Base-by-base conservation (phyloP, 1,284 basidiomycete species). In the Boletus holoroseus region DNA sequence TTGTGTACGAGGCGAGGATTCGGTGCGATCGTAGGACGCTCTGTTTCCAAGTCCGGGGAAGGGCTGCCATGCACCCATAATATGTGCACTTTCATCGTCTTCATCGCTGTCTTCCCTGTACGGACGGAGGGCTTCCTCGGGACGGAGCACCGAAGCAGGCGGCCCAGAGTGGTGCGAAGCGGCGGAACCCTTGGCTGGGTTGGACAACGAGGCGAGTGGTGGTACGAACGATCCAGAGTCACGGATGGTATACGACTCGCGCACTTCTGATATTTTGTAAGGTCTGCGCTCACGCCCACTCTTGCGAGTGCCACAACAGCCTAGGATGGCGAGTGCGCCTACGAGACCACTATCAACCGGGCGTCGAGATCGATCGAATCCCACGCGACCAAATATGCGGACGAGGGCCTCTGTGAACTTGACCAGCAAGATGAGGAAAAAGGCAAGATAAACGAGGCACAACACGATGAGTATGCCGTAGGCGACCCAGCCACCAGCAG, bases 381-480 rank as follows among this genome's bases (percentile, higher is more conserved):
- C 84, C 3, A 94, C 78, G 22, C 81, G 75, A 20, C 88, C 87
- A 47, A 85, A 65, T n/a, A 95, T 77, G 24, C 94, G 88, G 34
- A 93, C 76, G 16, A 83, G 45, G 4, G 84, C 91, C 67, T 98
- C 94, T 37, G 89, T 59, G 47, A 94, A 62, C 72, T 99, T 99
- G 69, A 87, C 81, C 31, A 88, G 42, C 42, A 97, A 78, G 76
- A 97, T 89, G 51, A 91, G 68, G 44, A 82, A 63, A 59, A 94
- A 84, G 30, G 85, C 83, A 5, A 93, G 73, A 65, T 94, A 92
- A 44, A 93, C 82, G 55, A 97, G 76, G 5, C 79, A 92, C 47
- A 95, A 80, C 45, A 96, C 85, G 59, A 95, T 76, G 50, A 98
- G 76, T 54, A 97, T 85, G 58, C 91, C 88, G 68, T 96, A 96